Percentiles rank a stretch among this genome's conserved stretches.
phyloP scores from a whole-genome alignment of 192 early-diverging fungal species.

The Backusella mclennaniae region DNA sequence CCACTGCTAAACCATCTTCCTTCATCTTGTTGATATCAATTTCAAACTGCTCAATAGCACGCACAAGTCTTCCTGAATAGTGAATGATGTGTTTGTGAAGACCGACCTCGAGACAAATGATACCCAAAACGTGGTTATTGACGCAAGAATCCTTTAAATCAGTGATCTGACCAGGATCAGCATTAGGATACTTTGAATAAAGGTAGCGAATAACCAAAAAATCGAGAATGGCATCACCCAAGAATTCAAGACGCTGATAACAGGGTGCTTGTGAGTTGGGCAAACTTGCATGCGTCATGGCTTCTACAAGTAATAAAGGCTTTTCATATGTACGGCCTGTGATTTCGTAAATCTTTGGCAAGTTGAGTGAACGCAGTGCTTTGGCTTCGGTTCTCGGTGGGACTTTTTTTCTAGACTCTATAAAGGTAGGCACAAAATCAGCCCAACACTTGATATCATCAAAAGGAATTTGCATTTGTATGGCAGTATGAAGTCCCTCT shows the following conservation, averaged over 20 bases:
- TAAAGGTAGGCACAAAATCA: constrained; percentile 40
- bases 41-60: constrained; percentile 57
- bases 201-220: constrained; percentile 74
- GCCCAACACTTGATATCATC: constrained; percentile 50
- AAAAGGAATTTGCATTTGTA: constrained; percentile 55
- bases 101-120: constrained; percentile 60
- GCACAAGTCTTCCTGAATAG: constrained; percentile 50
- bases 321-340: constrained; percentile 72
- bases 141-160: constrained; percentile 84
- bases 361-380: constrained; percentile 12
- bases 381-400: constrained; percentile 26
- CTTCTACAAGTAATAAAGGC: constrained; percentile 65
- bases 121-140: constrained; percentile 82
- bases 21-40: constrained; percentile 45
- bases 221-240: constrained; percentile 84
- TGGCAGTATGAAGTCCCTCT: constrained; percentile 52
- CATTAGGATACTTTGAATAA: constrained; percentile 62
- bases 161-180: constrained; percentile 76
- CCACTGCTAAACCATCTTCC: constrained; percentile 28
- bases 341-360: constrained; percentile 37
- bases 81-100: constrained; percentile 71
- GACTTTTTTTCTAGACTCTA: constrained; percentile 18
- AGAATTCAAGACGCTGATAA: constrained; percentile 91
- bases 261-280: constrained; percentile 55
- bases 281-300: constrained; percentile 82